Evolutionary conservation across 192 early-diverging fungal species (phyloP), one percentile per base, ranked within the genome.

Genomic region (Entrophospora sp.): DNA sequence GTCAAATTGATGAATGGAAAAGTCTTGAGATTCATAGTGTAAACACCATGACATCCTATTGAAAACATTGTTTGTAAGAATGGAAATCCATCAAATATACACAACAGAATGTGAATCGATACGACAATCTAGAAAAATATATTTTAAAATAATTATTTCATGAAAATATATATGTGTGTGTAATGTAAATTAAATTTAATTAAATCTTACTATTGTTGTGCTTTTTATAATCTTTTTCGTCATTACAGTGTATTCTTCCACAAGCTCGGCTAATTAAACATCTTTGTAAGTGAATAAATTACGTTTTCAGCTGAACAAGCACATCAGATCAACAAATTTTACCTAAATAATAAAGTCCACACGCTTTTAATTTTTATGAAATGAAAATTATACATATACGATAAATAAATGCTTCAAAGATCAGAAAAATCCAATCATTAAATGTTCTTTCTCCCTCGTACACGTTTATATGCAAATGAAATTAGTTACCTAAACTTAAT

Each of bases 1-100:
- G 82, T 75, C 48, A 95, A 71, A 61, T 80, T 83, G 61, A 96
- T 91, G 46, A 85, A 83, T 28, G 96, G 96, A 69, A 96, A 98
- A 30, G 75, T 86, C 37, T 69, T 49, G 24, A 98, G 77, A 61
- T 97, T 84, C 38, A 90, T 66, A 35, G 81, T 86, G 69, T 98
- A 98, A 20, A 90, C 79, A 8, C 77, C 80, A 72, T 92, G 91
- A 53, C 90, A 89, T 12, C 72, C 67, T 16, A 92, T 64, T 1
- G 94, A 92, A 45, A 92, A 87, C 14, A 74, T 27, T 8, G 85
- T 75, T 35, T 89, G 87, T 37, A 75, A 69, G 61, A 87, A 77
- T 3, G 94, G 89, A 14, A 95, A 70, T 5, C 87, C 78, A 71
- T 97, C 96, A n/a, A 94, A 66, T 9, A 89, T 63, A 70, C 79